Base-by-base conservation (phyloP, 768 basidiomycete genomes). In the Collybiopsis confluens region DNA sequence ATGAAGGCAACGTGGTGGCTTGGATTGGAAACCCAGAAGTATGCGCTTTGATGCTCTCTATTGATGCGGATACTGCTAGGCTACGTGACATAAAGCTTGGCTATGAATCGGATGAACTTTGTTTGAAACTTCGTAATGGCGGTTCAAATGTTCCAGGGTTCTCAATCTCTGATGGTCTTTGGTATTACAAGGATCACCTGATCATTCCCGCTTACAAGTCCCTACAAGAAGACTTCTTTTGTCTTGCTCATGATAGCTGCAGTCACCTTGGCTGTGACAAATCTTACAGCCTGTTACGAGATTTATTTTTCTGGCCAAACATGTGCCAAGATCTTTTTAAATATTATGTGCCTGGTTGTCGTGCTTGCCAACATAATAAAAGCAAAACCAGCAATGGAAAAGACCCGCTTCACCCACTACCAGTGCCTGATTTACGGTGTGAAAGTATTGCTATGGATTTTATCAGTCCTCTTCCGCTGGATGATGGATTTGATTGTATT, bases 271-370 rank as follows among this genome's bases (percentile, higher is more conserved):
- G 64, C 1, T 26, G 42, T 4, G 55, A 64, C 45, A 58, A 65
- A 43, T 35, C 49, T 1, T 58, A 60, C 40, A 44, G 41, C 47
- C 3, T 66, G 2, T 7, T 37, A 0, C 2, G 24, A 0, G 16
- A 4, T 40, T 57, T 59, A 11, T 61, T 43, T 27, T 63, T 55
- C 21, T 20, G 60, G 55, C 26, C 54, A 58, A 46, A 60, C 49
- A 64, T 65, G 64, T 57, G 61, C 2, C n/a, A 28, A 1, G 62
- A 62, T n/a, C 54, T 67, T 1, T 59, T 59, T 26, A 20, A 49
- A 0, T 21, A 58, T 21, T 69, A 70, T 44, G 56, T 69, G 4
- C 59, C 59, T 1, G 47, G 53, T 2, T 58, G 60, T 38, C 5
- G 16, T 11, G 50, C 21, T 3, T 52, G 37, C 28, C 41, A 43